These are phyloP conservation scores for Hypoxylon sp. DNA, from an alignment of 2,329 filamentous ascomycete genomes.

Conservation along the genomic window DNA sequence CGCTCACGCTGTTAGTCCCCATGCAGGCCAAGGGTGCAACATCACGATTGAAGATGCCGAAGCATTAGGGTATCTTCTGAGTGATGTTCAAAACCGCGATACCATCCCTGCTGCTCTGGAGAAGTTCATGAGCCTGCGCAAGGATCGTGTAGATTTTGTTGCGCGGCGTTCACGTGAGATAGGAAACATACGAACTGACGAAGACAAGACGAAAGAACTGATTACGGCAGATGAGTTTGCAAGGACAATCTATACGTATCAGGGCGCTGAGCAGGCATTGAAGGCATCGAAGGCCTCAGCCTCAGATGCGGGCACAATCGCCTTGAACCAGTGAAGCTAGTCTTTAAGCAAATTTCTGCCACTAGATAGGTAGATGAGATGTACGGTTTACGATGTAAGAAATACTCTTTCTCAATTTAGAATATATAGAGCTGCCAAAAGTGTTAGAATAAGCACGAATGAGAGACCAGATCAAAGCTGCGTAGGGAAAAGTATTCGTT, in stretches of 20 bases:
- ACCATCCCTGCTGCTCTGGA: slow-evolving; percentile 12
- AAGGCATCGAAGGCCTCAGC: slow-evolving; percentile 4
- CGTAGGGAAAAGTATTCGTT: too few species aligned
- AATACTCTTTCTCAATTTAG: too few species aligned
- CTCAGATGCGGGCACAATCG: neutral
- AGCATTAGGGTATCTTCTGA: slow-evolving; percentile 31
- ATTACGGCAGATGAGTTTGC: slow-evolving; percentile 36
- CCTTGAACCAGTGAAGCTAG: neutral
- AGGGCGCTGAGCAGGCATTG: slow-evolving; percentile 34
- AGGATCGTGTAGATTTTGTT: slow-evolving; percentile 35
- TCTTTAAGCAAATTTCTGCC: too few species aligned
- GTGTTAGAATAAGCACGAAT: too few species aligned
- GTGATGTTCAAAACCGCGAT: slow-evolving; percentile 23
- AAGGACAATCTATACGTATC: slow-evolving; percentile 34
- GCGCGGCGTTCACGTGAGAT: slow-evolving; percentile 34
- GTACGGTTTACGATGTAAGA: too few species aligned
- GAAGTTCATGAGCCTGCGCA: slow-evolving; percentile 35
- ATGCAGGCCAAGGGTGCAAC: slow-evolving; percentile 38
- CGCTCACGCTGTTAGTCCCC: slow-evolving; percentile 38
- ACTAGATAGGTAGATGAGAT: too few species aligned
- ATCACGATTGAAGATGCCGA: slow-evolving; percentile 41
- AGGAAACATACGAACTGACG: slow-evolving; percentile 28
- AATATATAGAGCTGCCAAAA: too few species aligned
- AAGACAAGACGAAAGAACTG: slow-evolving; percentile 28
- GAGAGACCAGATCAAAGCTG: too few species aligned